phyloP scores from a whole-genome alignment of 139 green algal species.

The Micractinium sp. region DNA sequence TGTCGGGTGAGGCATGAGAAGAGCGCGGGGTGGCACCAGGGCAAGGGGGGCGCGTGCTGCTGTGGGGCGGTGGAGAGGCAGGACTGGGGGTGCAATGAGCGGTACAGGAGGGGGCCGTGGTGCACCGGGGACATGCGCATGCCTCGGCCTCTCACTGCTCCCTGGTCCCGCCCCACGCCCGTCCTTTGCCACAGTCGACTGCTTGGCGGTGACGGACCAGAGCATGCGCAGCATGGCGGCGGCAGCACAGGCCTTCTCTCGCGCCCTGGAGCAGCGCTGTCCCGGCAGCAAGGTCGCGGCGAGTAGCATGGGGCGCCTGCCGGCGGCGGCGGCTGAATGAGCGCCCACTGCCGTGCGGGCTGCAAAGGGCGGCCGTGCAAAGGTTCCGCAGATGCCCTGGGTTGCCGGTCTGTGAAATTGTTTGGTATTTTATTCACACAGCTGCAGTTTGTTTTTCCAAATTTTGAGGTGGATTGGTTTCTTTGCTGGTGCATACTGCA shows the following conservation, averaged over 20 bases:
- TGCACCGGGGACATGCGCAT: too few relatives aligned
- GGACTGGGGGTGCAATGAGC: neutral
- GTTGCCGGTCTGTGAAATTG: too few relatives aligned
- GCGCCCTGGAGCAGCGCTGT: neutral
- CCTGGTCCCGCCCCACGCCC: neutral
- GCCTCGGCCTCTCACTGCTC: too few relatives aligned
- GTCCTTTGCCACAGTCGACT: neutral
- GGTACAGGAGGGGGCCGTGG: too few relatives aligned
- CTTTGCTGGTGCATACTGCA: too few relatives aligned
- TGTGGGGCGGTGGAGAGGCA: neutral
- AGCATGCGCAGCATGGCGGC: neutral
- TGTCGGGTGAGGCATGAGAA: neutral
- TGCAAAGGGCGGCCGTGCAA: neutral
- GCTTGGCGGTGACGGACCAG: neutral
- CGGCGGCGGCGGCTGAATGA: neutral
- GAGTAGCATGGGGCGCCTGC: conserved; percentile 1
- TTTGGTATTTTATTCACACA: too few relatives aligned
- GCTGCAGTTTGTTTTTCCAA: too few relatives aligned
- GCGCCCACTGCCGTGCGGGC: neutral
- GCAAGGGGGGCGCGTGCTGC: too few relatives aligned
- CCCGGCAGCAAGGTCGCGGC: neutral
- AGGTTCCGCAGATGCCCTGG: too few relatives aligned
- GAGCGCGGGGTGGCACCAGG: too few relatives aligned
- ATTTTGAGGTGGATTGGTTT: too few relatives aligned
- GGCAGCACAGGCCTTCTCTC: neutral